Evolutionary conservation across 2,329 filamentous ascomycete genomes (phyloP).

Genomic region (Apiospora marii): DNA sequence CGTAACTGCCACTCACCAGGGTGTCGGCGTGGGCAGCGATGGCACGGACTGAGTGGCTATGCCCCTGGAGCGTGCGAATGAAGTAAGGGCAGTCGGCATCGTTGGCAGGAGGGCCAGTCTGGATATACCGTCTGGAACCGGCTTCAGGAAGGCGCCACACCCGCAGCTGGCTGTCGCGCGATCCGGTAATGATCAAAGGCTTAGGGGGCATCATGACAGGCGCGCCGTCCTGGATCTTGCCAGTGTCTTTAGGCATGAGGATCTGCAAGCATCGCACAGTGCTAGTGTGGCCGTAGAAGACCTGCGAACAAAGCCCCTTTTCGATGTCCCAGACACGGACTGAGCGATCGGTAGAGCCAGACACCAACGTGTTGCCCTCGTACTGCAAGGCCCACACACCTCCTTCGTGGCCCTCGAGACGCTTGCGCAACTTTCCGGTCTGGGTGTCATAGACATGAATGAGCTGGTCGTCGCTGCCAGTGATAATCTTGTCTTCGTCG

Average conservation of each 20-base stretch:
- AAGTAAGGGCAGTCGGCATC: conserved; percentile 92
- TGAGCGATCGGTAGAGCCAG: conserved; percentile 93
- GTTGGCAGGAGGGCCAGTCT: conserved; percentile 76
- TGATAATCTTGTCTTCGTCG: conserved; percentile 97
- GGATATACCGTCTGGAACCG: conserved; percentile 79
- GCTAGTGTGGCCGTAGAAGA: conserved; percentile 97
- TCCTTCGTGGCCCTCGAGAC: conserved; percentile 91
- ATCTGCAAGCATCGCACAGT: conserved; percentile 97
- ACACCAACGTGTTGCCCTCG: conserved; percentile 92
- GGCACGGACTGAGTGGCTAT: conserved; percentile 92
- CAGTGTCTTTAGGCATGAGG: conserved; percentile 83
- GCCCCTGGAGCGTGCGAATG: conserved; percentile 83
- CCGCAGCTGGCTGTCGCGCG: conserved; percentile 89
- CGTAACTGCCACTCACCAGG: conserved; percentile 96
- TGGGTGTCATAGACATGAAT: conserved; percentile 99
- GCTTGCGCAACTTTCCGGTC: conserved; percentile 83
- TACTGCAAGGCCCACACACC: conserved; percentile 98
- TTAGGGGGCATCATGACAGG: conserved; percentile 91
- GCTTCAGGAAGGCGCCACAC: conserved; percentile 93
- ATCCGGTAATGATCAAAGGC: conserved; percentile 96
- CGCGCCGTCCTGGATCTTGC: conserved; percentile 73
- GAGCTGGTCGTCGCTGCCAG: conserved; percentile 94
- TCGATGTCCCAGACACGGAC: conserved; percentile 99
- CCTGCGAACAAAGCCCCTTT: conserved; percentile 88
- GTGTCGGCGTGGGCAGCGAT: conserved; percentile 96